Evolutionary conservation across 176 grass and related monocot genomes (phyloP).

Genomic region (Lolium multiflorum): DNA sequence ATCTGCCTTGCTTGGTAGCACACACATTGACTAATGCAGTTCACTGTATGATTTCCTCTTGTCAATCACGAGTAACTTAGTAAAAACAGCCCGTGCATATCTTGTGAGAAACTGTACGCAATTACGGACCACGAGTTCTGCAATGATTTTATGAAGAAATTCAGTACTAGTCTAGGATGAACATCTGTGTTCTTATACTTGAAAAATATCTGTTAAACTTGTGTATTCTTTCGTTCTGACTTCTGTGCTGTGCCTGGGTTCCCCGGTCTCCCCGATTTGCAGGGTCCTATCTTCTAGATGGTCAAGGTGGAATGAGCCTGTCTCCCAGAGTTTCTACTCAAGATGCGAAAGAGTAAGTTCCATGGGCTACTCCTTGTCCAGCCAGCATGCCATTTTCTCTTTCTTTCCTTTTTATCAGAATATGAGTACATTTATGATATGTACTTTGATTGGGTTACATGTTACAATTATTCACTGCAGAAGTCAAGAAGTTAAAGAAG

Average conservation of each 20-base stretch:
- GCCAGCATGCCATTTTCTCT: background rate
- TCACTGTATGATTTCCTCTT: slow-evolving; percentile 14
- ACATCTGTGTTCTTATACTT: background rate
- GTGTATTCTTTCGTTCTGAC: slow-evolving; percentile 4
- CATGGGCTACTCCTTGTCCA: background rate
- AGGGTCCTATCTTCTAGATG: slow-evolving; percentile 91
- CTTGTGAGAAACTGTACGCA: slow-evolving; percentile 20
- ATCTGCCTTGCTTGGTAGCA: slow-evolving; percentile 14
- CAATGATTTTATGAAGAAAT: slow-evolving; percentile 5
- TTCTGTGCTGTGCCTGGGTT: slow-evolving; percentile 9
- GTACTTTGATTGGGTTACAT: slow-evolving; percentile 10
- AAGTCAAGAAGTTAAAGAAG: slow-evolving; percentile 79
- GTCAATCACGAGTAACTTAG: slow-evolving; percentile 31
- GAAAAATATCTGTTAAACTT: slow-evolving; percentile 22
- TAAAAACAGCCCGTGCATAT: slow-evolving; percentile 37
- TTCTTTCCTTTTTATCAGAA: background rate
- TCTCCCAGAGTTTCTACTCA: slow-evolving; percentile 81
- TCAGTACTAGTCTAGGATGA: background rate
- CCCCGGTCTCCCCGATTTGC: slow-evolving; percentile 31
- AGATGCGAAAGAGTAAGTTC: slow-evolving; percentile 87
- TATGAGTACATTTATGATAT: background rate
- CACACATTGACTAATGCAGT: background rate
- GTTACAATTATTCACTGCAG: slow-evolving; percentile 44
- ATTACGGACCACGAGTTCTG: slow-evolving; percentile 26
- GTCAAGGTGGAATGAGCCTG: slow-evolving; percentile 74